Evolutionary conservation across 140 eudicot genomes (phyloP), one percentile per base, ranked within the genome.

Genomic region (Stevia rebaudiana): DNA sequence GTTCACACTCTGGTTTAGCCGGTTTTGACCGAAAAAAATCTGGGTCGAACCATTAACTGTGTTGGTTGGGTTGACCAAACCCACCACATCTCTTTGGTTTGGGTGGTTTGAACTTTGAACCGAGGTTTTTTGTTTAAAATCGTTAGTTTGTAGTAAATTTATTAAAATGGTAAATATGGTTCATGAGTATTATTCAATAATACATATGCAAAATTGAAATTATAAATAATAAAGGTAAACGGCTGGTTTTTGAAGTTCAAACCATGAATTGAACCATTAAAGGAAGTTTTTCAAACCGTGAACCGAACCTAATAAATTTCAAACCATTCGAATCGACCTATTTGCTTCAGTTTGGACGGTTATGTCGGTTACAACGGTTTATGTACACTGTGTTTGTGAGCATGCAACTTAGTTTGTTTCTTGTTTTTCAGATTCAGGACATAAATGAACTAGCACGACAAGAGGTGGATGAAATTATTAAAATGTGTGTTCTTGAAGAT

Each of bases 361-460:
- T 36, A 10, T 28, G 33, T 28, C 4, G 33, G 33, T 28, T 28
- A 28, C n/a, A 33, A 33, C 6, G 37, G 37, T 33, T 33, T 33
- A 36, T 36, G 41, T 10, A 36, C 41, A 36, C 9, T 11, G 2
- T 11, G 2, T 6, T 6, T 37, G 12, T n/a, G 13, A 56, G 67
- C 39, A n/a, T 25, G 11, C 22, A 30, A 8, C 43, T 57, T 42
- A 35, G 22, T 48, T 12, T 23, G 8, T 23, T 55, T 49, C 19
- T 48, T 24, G 22, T 46, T 54, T 43, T 79, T 50, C 73, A 94
- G 99, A 88, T 88, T 72, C 95, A 80, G 78, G 95, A 88, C 69
- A 78, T 94, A 70, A 94, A 94, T 63, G 97, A 94, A 67, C 72
- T 94, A 41, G 81, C 99, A 52, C 76, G 99, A 72, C 99, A 85